Percentiles rank a stretch among this genome's conserved stretches.
Evolutionary conservation across 164 flowering plant species (phyloP).

Genomic region (Aristolochia contorta): DNA sequence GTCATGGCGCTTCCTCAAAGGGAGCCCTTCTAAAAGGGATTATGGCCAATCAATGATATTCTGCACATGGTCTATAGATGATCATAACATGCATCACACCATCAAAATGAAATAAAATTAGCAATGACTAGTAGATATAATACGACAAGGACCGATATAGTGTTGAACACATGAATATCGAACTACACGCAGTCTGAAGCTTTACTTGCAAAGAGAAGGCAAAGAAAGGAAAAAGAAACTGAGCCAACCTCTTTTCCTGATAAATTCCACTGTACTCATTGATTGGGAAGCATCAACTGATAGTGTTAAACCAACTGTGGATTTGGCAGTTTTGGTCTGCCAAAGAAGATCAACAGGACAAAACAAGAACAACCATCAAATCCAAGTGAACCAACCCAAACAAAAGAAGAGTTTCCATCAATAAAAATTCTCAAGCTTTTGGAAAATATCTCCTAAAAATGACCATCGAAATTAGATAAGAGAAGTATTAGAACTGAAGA

Average conservation of each 20-base stretch:
- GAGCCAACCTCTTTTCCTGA: conserved; percentile 61
- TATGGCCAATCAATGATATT: no score
- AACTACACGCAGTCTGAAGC: not conserved
- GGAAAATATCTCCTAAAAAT: not conserved
- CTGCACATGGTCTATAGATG: no score
- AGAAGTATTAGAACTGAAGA: not conserved
- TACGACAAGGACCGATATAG: not conserved
- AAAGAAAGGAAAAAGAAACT: not conserved
- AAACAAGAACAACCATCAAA: not conserved
- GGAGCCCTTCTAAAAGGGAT: no score
- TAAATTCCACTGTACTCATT: conserved; percentile 52
- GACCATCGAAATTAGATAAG: not conserved
- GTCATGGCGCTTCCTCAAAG: no score
- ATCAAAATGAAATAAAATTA: not conserved
- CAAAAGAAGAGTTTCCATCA: not conserved
- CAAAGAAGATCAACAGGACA: conserved; percentile 7
- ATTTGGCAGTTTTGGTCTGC: conserved; percentile 91
- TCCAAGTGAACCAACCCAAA: not conserved
- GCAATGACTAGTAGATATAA: not conserved
- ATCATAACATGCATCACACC: not conserved
- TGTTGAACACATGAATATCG: not conserved
- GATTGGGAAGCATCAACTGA: conserved; percentile 73
- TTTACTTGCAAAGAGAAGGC: not conserved
- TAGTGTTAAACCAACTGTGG: conserved; percentile 67
- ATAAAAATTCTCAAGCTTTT: not conserved